Percentiles rank a stretch among this genome's conserved stretches.
These are phyloP conservation scores for Sporothrix sp. DNA, from an alignment of 2,329 filamentous ascomycete species.

Conservation along the genomic window DNA sequence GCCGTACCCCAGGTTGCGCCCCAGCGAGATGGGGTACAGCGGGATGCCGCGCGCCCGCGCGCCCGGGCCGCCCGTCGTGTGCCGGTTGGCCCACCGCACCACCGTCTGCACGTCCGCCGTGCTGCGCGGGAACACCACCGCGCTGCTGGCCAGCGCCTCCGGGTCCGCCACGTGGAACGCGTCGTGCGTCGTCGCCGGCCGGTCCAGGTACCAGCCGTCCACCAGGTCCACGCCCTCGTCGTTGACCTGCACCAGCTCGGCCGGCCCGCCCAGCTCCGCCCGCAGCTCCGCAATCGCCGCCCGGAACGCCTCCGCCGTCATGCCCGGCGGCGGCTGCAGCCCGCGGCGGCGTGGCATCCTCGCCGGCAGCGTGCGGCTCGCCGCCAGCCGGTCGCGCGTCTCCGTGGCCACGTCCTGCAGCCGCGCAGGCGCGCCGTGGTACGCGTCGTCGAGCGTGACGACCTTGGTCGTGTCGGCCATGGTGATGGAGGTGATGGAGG, in stretches of 20 bases:
- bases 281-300: conserved; percentile 25
- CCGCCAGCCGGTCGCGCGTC: conserved; percentile 17
- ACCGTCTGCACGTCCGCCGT: conserved; percentile 38
- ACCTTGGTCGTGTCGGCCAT: not conserved
- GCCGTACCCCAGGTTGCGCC: conserved; percentile 38
- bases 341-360: conserved; percentile 16
- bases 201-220: conserved; percentile 28
- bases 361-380: conserved; percentile 21
- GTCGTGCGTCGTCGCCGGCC: conserved; percentile 30
- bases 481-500: not conserved
- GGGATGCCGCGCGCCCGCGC: conserved; percentile 26
- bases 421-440: conserved; percentile 21
- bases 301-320: conserved; percentile 20
- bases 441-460: conserved; percentile 18
- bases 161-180: conserved; percentile 32
- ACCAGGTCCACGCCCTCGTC: conserved; percentile 23
- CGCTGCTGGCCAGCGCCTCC: conserved; percentile 34
- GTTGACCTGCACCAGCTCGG: conserved; percentile 25
- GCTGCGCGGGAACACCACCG: conserved; percentile 33
- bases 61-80: not conserved
- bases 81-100: conserved; percentile 29
- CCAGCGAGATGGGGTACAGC: conserved; percentile 40
- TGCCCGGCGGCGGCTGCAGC: conserved; percentile 23
- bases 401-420: conserved; percentile 20
- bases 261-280: conserved; percentile 19